Conservation (phyloP, 2,329 filamentous ascomycete species). For the Venturia asperata region DNA sequence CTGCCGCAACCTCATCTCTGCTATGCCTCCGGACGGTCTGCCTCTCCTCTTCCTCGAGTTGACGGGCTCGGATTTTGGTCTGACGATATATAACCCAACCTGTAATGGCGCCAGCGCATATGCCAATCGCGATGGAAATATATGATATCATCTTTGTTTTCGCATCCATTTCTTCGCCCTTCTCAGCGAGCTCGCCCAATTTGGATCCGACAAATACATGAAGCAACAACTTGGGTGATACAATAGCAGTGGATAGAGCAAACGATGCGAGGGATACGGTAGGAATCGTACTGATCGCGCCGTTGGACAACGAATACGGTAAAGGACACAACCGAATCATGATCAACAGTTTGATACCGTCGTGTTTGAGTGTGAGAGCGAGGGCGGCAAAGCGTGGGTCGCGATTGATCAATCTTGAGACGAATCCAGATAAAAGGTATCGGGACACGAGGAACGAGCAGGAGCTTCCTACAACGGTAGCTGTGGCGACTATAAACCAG, state of each 20-base stretch:
- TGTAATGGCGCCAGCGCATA: conserved; percentile 63
- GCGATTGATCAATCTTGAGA: conserved; percentile 69
- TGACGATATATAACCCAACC: conserved; percentile 78
- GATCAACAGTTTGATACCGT: conserved; percentile 79
- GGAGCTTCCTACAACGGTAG: conserved; percentile 70
- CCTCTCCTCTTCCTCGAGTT: conserved; percentile 40
- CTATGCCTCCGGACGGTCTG: conserved; percentile 27
- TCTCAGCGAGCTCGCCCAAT: conserved; percentile 74
- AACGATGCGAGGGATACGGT: conserved; percentile 73
- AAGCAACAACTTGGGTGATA: conserved; percentile 80
- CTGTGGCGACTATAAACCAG: conserved; percentile 75
- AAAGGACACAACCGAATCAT: conserved; percentile 91
- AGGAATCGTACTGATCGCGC: conserved; percentile 87
- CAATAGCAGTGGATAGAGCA: conserved; percentile 71
- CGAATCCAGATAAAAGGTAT: conserved; percentile 69
- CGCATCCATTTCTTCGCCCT: conserved; percentile 72
- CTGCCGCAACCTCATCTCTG: conserved; percentile 21
- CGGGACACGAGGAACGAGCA: conserved; percentile 74
- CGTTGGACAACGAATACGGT: conserved; percentile 89
- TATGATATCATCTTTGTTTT: conserved; percentile 78
- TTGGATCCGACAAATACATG: conserved; percentile 88
- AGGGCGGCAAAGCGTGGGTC: conserved; percentile 87
- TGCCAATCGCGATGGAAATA: conserved; percentile 66
- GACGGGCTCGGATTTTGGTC: conserved; percentile 43
- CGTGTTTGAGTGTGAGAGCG: conserved; percentile 77